phyloP scores from a whole-genome alignment of 1,139 yeast genomes.

The Chernovozyma sophiae-reginae region DNA sequence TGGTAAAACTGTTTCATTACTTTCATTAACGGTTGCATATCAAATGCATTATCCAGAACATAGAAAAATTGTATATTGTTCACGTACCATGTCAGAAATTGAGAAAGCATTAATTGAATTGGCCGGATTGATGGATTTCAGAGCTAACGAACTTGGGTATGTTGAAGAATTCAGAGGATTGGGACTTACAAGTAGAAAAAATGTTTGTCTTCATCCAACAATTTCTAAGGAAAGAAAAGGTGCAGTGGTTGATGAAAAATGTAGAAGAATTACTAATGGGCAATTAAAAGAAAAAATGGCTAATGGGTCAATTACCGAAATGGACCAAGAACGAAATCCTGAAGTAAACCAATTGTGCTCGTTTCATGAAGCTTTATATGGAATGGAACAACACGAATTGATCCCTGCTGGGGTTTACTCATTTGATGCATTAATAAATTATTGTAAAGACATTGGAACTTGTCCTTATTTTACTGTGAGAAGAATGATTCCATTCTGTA shows the following conservation, averaged over 20 bases:
- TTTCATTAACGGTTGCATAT: conserved; percentile 89
- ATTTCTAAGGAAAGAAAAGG: conserved; percentile 90
- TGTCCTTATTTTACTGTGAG: conserved; percentile 98
- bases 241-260: conserved; percentile 90
- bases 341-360: conserved; percentile 50
- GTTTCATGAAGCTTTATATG: conserved; percentile 84
- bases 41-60: conserved; percentile 96
- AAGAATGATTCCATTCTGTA: conserved; percentile 95
- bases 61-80: conserved; percentile 89
- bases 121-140: conserved; percentile 79
- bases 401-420: conserved; percentile 94
- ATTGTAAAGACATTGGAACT: conserved; percentile 72
- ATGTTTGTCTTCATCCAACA: conserved; percentile 84
- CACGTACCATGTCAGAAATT: conserved; percentile 99
- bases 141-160: conserved; percentile 77
- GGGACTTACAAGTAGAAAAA: conserved; percentile 92
- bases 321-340: conserved; percentile 40
- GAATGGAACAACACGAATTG: conserved; percentile 79
- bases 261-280: conserved; percentile 92
- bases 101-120: conserved; percentile 96
- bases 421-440: conserved; percentile 73
- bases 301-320: conserved; percentile 50
- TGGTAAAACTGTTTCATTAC: conserved; percentile 89
- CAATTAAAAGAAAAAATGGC: conserved; percentile 68
- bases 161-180: conserved; percentile 88